Conservation (phyloP, 2,329 filamentous ascomycete genomes). For the Penicillium sp. region DNA sequence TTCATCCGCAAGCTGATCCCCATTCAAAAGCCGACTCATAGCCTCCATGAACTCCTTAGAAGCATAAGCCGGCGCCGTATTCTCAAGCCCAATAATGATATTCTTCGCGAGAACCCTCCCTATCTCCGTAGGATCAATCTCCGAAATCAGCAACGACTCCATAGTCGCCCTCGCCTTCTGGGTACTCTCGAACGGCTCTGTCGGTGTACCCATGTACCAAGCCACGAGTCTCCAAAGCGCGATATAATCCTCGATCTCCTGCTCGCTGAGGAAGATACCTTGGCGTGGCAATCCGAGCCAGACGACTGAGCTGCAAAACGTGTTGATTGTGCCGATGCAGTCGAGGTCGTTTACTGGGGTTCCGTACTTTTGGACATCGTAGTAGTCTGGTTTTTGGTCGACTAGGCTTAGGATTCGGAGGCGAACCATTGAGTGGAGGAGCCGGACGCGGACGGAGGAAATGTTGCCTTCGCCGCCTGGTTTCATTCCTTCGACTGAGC, state of each 20-base stretch:
- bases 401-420: conserved; percentile 63
- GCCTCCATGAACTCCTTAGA: conserved; percentile 67
- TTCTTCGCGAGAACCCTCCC: conserved; percentile 70
- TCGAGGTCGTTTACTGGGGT: conserved; percentile 76
- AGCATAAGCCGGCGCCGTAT: conserved; percentile 64
- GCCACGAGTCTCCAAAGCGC: conserved; percentile 75
- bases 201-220: conserved; percentile 68
- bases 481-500: conserved; percentile 63
- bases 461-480: conserved; percentile 66
- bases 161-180: conserved; percentile 60
- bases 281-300: conserved; percentile 71
- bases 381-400: conserved; percentile 60
- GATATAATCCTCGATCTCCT: conserved; percentile 68
- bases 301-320: conserved; percentile 67
- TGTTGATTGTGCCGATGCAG: conserved; percentile 67
- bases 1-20: conserved; percentile 59
- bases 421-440: conserved; percentile 68
- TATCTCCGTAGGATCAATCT: conserved; percentile 64
- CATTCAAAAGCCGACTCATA: conserved; percentile 69
- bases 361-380: conserved; percentile 58
- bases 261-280: conserved; percentile 63
- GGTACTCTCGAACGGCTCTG: conserved; percentile 58
- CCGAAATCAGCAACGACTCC: conserved; percentile 66
- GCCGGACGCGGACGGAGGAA: conserved; percentile 65
- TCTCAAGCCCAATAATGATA: conserved; percentile 67